phyloP scores from a whole-genome alignment of 805 yeast genomes.

The Cyberlindnera galapagoensis region DNA sequence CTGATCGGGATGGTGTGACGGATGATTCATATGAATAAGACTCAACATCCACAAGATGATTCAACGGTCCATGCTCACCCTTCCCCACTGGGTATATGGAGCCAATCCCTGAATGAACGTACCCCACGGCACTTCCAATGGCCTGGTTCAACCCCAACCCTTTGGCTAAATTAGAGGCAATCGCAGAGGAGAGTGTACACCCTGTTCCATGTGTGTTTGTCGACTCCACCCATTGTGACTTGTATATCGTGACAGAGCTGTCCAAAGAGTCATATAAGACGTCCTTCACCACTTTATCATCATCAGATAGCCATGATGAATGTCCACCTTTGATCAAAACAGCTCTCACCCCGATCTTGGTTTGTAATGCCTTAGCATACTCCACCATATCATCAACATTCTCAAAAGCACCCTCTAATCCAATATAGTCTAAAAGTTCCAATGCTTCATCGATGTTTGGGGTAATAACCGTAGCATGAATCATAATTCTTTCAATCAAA shows the following conservation, averaged over 20 bases:
- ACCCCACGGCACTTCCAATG: constrained; percentile 51
- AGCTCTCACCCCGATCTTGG: constrained; percentile 37
- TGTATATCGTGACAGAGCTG: constrained; percentile 35
- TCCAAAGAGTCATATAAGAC: constrained; percentile 38
- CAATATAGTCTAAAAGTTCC: constrained; percentile 29
- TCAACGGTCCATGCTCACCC: constrained; percentile 69
- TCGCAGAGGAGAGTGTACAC: constrained; percentile 77
- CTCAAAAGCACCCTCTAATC: constrained; percentile 22
- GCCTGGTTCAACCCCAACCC: constrained; percentile 42
- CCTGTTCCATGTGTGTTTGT: constrained; percentile 84
- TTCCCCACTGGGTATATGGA: constrained; percentile 37
- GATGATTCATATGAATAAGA: constrained; percentile 5
- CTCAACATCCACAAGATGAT: constrained; percentile 45
- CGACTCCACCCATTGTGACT: constrained; percentile 40
- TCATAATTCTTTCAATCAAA: constrained; percentile 40
- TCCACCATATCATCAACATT: constrained; percentile 34
- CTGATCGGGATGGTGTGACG: neutral
- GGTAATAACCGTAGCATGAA: constrained; percentile 55
- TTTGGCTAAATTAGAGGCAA: constrained; percentile 67
- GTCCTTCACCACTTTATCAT: constrained; percentile 37
- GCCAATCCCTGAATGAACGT: constrained; percentile 59
- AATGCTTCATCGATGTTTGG: constrained; percentile 72
- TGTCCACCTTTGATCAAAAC: constrained; percentile 83
- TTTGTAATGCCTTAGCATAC: constrained; percentile 34
- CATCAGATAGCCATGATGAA: constrained; percentile 35